Percentiles rank a stretch among this genome's conserved stretches.
Evolutionary conservation across 441 rosid genomes (phyloP).

Genomic region (Eutrema salsugineum): DNA sequence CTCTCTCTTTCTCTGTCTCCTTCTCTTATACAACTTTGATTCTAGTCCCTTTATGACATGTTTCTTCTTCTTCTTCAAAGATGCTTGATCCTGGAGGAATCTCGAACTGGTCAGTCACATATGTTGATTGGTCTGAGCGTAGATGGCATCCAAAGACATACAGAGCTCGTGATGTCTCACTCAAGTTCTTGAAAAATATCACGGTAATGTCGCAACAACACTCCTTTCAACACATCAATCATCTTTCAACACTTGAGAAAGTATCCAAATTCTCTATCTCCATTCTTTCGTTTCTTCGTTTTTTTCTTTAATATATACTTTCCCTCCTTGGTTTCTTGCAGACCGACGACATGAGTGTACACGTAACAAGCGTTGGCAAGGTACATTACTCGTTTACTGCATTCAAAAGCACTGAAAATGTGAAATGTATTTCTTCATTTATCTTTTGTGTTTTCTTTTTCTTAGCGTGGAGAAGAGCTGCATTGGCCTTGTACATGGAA

Average conservation of each 20-base stretch:
- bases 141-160: constrained; percentile 97
- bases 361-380: constrained; percentile 79
- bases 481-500: constrained; percentile 79
- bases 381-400: constrained; percentile 29
- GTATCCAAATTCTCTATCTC: neutral
- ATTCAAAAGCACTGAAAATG: neutral
- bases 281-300: neutral
- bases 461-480: constrained; percentile 54
- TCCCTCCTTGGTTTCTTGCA: constrained; percentile 38
- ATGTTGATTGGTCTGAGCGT: constrained; percentile 99
- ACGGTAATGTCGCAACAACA: constrained; percentile 44
- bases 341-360: constrained; percentile 67
- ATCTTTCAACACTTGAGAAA: neutral
- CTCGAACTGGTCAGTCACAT: constrained; percentile 87
- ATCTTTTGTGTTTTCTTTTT: neutral
- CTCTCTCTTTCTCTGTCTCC: neutral
- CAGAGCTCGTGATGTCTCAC: constrained; percentile 60
- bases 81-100: constrained; percentile 89
- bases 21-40: neutral
- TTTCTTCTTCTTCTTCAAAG: constrained; percentile 33
- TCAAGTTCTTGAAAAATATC: constrained; percentile 64
- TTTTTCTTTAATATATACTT: neutral
- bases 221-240: neutral
- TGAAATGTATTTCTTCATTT: neutral
- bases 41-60: neutral